Evolutionary conservation across 371 early-diverging fungal genomes (phyloP).

Genomic region (Mortierella sp.): DNA sequence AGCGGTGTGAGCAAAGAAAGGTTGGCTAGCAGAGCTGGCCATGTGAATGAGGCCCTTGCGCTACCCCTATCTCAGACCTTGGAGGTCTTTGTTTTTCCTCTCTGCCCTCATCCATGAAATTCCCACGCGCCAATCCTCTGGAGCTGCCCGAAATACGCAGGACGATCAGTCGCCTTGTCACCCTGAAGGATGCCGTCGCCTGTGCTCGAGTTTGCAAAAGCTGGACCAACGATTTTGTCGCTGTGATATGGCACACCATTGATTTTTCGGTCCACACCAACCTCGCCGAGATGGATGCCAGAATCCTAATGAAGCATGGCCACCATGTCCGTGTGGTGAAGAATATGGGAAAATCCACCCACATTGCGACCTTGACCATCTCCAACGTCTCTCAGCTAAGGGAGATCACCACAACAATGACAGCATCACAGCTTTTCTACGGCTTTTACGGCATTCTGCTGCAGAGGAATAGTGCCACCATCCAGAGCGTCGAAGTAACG

Average conservation of each 20-base stretch:
- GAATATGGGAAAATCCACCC: background rate
- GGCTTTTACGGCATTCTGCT: background rate
- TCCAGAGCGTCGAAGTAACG: background rate
- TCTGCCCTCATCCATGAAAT: too few species aligned
- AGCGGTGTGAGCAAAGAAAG: too few species aligned
- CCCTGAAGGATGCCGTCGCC: slow-evolving; percentile 13
- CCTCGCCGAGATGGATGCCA: background rate
- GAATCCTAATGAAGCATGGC: slow-evolving; percentile 14
- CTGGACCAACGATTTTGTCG: slow-evolving; percentile 13
- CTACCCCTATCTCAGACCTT: too few species aligned
- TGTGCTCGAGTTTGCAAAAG: slow-evolving; percentile 22
- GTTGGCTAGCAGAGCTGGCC: too few species aligned
- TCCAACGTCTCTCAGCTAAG: slow-evolving; percentile 9
- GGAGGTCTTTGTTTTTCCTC: too few species aligned
- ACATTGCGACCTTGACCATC: slow-evolving; percentile 6
- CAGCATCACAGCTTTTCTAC: background rate
- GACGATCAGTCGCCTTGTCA: slow-evolving; percentile 17
- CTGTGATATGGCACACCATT: slow-evolving; percentile 16
- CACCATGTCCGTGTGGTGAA: slow-evolving; percentile 15
- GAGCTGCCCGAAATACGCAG: slow-evolving; percentile 16
- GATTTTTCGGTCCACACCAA: slow-evolving; percentile 12
- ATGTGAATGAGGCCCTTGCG: too few species aligned
- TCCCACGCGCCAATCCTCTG: slow-evolving; percentile 6
- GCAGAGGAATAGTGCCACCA: background rate
- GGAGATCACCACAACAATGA: background rate